Percentiles rank a stretch among this genome's conserved stretches.
These are phyloP conservation scores for Heliophila coronopifolia DNA, from an alignment of 441 rosid species.

Conservation along the genomic window DNA sequence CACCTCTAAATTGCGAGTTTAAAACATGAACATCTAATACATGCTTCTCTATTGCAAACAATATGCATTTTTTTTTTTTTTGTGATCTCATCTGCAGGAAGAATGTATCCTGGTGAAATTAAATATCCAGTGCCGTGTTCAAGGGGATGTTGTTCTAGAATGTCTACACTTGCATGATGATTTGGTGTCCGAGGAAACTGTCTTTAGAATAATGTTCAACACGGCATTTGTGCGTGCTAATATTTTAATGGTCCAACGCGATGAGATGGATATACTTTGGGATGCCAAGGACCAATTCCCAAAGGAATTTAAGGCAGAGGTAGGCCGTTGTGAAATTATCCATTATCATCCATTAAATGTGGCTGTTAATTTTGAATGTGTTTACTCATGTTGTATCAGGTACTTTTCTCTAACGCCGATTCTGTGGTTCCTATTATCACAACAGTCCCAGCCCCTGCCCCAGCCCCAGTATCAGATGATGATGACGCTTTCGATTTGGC, in stretches of 20 bases:
- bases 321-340: slow-evolving; percentile 34
- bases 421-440: slow-evolving; percentile 52
- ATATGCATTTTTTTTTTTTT: neutral
- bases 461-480: slow-evolving; percentile 42
- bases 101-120: slow-evolving; percentile 67
- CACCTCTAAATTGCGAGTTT: no score
- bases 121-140: slow-evolving; percentile 71
- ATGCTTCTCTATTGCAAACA: slow-evolving; percentile 20
- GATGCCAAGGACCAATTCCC: slow-evolving; percentile 67
- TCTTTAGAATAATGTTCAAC: slow-evolving; percentile 83
- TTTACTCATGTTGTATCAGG: slow-evolving; percentile 79
- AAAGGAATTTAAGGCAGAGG: slow-evolving; percentile 85
- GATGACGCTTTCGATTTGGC: slow-evolving; percentile 49
- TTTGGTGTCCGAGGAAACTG: slow-evolving; percentile 57
- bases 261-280: slow-evolving; percentile 78
- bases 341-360: slow-evolving; percentile 22
- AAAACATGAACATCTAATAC: no score
- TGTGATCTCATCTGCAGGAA: slow-evolving; percentile 46
- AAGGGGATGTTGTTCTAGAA: slow-evolving; percentile 92
- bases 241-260: slow-evolving; percentile 53
- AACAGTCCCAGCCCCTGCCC: no score
- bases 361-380: slow-evolving; percentile 58
- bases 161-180: slow-evolving; percentile 75
- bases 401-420: slow-evolving; percentile 72
- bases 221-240: slow-evolving; percentile 79